phyloP scores from a whole-genome alignment of 305 asterid species.

The Fraxinus greggii region DNA sequence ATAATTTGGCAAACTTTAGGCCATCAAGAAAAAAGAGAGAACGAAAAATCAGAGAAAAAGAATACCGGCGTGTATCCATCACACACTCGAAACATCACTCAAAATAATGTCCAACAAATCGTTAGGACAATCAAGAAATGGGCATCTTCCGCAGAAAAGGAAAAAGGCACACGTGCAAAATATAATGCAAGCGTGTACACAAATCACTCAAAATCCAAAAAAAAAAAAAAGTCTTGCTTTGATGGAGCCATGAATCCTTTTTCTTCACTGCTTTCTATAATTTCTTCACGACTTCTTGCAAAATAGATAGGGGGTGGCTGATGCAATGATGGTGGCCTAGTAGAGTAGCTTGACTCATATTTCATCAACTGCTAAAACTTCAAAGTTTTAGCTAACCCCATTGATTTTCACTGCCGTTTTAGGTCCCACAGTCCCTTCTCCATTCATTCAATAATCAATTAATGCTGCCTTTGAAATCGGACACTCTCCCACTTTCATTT shows the following conservation, averaged over 20 bases:
- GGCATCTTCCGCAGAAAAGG: conserved; percentile 43
- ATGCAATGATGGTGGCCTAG: conserved; percentile 33
- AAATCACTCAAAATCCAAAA: conserved; percentile 50
- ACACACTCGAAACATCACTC: conserved; percentile 45
- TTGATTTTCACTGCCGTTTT: conserved; percentile 23
- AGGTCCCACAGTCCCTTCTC: conserved; percentile 47
- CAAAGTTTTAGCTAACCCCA: conserved; percentile 29
- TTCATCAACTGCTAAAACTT: conserved; percentile 33
- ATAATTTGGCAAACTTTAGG: conserved; percentile 53
- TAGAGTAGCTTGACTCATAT: conserved; percentile 34
- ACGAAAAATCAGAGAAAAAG: conserved; percentile 9
- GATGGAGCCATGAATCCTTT: conserved; percentile 25
- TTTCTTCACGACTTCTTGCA: background rate
- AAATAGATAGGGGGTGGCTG: conserved; percentile 16
- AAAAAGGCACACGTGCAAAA: conserved; percentile 48
- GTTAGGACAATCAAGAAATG: conserved; percentile 42
- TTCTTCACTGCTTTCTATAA: conserved; percentile 8
- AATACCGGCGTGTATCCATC: conserved; percentile 42
- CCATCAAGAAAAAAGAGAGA: conserved; percentile 32
- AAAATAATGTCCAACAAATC: conserved; percentile 39
- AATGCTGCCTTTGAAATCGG: conserved; percentile 54
- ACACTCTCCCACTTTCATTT: conserved; percentile 32
- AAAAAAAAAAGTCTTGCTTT: background rate
- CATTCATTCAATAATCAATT: conserved; percentile 36
- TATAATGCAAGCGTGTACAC: conserved; percentile 36